Conservation (phyloP, 768 basidiomycete genomes). For the Russula foetens region DNA sequence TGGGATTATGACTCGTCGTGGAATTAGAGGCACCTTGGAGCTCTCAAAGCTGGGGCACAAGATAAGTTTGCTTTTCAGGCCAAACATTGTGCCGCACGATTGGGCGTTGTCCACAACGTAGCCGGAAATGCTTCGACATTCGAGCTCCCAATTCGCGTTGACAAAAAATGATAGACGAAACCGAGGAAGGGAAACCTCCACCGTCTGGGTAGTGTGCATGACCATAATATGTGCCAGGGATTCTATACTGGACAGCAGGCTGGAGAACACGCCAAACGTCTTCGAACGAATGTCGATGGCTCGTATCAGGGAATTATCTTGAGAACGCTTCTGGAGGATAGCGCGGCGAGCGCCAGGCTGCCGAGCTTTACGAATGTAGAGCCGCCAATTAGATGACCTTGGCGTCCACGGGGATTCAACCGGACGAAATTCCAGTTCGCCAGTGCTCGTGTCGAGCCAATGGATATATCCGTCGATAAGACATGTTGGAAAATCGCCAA, state of each 20-base stretch:
- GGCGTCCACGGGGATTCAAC: constrained; percentile 25
- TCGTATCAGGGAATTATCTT: background rate
- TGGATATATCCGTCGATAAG: constrained; percentile 28
- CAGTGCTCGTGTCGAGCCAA: constrained; percentile 27
- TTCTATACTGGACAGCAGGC: background rate
- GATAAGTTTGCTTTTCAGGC: constrained; percentile 29
- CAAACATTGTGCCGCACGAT: constrained; percentile 37
- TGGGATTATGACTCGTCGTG: constrained; percentile 8
- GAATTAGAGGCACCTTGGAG: background rate
- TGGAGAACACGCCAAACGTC: background rate
- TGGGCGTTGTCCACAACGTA: constrained; percentile 38
- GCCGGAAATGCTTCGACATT: constrained; percentile 34
- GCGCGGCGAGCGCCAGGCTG: background rate
- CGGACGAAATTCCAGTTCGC: constrained; percentile 29
- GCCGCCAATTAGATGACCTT: constrained; percentile 26
- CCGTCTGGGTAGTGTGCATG: background rate
- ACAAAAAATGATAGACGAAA: constrained; percentile 36
- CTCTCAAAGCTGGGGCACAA: background rate
- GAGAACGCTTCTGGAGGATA: background rate
- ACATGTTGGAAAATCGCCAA: constrained; percentile 26
- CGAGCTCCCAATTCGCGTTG: constrained; percentile 25
- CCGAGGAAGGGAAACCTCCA: constrained; percentile 31
- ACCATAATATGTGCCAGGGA: background rate
- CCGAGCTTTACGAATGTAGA: background rate
- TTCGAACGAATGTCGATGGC: constrained; percentile 4